Base-by-base conservation (phyloP, 257 asterid species). In the Mitragyna speciosa region DNA sequence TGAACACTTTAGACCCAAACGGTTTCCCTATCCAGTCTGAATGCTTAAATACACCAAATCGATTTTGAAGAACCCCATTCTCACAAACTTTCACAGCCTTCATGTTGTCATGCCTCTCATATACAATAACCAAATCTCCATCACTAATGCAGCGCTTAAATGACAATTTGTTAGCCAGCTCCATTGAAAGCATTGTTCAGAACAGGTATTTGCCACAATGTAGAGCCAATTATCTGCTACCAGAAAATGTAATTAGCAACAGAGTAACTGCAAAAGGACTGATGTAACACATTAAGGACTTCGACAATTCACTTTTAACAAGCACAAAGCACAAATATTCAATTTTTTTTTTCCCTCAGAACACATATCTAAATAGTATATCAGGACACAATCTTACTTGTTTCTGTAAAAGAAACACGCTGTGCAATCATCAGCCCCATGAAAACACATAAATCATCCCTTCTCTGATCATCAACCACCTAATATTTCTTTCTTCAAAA, bases 11-110 rank as follows among this genome's bases (percentile, higher is more conserved):
- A n/a, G 97, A 91, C 20, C 99, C 99, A 58, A 96, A 93, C 10
- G 92, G 86, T 81, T 88, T 96, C 5, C 99, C 99, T 30, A 96
- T 86, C 99, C 98, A 96, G 72, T 91, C 96, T 28, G 90, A 86
- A 86, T 94, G 98, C 88, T 91, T 94, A 76, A 96, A 96, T 72
- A 86, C 81, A 24, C 99, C 99, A 75, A 89, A 96, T 43, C 98
- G 96, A 78, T 94, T 96, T 70, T 96, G 98, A 12, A 96, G 84
- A 39, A 90, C 87, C 14, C 92, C 97, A 12, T 80, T 83, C 45
- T 85, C 90, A 1, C 89, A 78, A 70, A 92, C 93, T 65, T 88
- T 91, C 26, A 94, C 92, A 30, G 96, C 89, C 86, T 94, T 96
- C 99, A 96, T 92, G 17, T 77, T 83, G 73, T 94, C 94, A 31